Base-by-base conservation (phyloP, 2,329 filamentous ascomycete species). In the Venturiaceae sp. region DNA sequence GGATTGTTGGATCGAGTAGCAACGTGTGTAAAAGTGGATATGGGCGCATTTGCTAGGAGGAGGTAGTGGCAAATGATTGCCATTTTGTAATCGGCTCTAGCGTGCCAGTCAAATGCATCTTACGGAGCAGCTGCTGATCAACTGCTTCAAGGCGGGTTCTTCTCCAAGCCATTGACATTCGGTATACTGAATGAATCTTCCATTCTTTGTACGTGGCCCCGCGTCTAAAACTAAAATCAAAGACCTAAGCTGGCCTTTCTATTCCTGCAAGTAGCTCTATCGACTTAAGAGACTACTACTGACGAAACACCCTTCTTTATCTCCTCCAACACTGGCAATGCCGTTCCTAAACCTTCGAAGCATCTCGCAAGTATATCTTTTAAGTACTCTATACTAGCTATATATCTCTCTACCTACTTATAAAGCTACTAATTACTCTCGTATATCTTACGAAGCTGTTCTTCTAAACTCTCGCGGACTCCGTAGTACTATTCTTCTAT, bases 401-500 rank as follows among this genome's bases (percentile, higher is more conserved):
- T 26, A 54, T 33, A 54, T 13, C 30, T 54, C 52, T 54, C 52
- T 21, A 54, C 30, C 30, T 54, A 26, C 13, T 54, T 26, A 32
- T 54, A 26, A 54, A 54, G 52, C 52, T 54, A 26, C 30, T 21
- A 26, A 54, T 54, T 54, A 34, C 52, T 34, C 30, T 54, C 28
- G 13, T 9, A 36, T 34, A 54, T 30, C 14, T 54, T 54, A 26
- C 52, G 52, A 36, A 36, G 21, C 30, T n/a, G 52, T 36, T 54
- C 52, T 54, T 54, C 52, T 54, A 36, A 39, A 33, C 30, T 9
- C 60, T 61, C 37, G 39, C 34, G 44, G 32, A 61, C 39, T 53
- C 53, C 44, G 58, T 56, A 57, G 53, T 60, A 55, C 58, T 61
- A 37, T 57, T 60, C 60, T 61, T 61, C 60, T 61, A 32, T 30